These are phyloP conservation scores for Nicotiana rustica DNA, from an alignment of 305 asterid genomes.

Conservation along the genomic window DNA sequence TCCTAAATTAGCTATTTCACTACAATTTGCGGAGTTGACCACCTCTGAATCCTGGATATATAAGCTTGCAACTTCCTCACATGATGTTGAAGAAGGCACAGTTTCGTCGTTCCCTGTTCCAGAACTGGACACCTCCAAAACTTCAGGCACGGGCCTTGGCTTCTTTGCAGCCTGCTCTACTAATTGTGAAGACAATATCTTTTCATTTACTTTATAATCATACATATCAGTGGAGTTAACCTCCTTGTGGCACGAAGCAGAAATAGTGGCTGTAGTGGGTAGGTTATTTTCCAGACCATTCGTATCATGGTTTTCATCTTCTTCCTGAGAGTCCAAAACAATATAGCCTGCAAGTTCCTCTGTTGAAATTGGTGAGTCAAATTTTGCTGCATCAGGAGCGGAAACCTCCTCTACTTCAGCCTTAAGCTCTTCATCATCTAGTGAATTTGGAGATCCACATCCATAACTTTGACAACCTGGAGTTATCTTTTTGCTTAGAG, in stretches of 20 bases:
- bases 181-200: constrained; percentile 22
- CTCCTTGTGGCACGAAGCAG: constrained; percentile 23
- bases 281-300: constrained; percentile 18
- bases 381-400: constrained; percentile 37
- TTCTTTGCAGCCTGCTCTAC: constrained; percentile 30
- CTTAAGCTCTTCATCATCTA: constrained; percentile 41
- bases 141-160: constrained; percentile 31
- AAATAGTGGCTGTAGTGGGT: constrained; percentile 19
- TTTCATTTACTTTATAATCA: constrained; percentile 18
- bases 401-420: constrained; percentile 38
- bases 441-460: constrained; percentile 33
- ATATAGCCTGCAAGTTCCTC: constrained; percentile 52
- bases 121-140: constrained; percentile 27
- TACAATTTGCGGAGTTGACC: neutral
- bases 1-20: neutral
- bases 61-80: constrained; percentile 20
- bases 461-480: constrained; percentile 35
- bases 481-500: constrained; percentile 31
- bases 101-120: neutral
- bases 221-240: constrained; percentile 35
- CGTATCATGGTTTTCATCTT: constrained; percentile 40
- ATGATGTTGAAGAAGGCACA: constrained; percentile 7
- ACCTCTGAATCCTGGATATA: constrained; percentile 33
- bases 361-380: constrained; percentile 33
- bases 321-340: constrained; percentile 76